Base-by-base conservation (phyloP, 2,329 filamentous ascomycete species). In the Fusarium sp. region DNA sequence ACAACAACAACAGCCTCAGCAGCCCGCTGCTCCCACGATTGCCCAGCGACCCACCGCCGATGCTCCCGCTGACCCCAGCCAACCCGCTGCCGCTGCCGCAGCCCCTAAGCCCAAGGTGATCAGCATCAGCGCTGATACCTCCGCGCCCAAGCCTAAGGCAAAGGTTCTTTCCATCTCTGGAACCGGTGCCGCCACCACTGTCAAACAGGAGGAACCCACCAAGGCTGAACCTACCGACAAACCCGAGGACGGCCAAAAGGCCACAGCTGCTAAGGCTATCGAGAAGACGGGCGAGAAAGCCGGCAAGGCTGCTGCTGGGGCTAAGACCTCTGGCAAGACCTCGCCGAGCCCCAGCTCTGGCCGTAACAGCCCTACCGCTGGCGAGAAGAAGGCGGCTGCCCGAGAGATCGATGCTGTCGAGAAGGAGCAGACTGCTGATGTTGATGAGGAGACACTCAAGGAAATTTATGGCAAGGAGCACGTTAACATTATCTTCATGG, bases 401-500 rank as follows among this genome's bases (percentile, higher is more conserved):
- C 90, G 92, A 67, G 91, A 94, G 66, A 89, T 87, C n/a, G 93
- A 96, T 78, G 89, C 92, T 35, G 92, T 99, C 59, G 87, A 91
- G 65, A 92, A 94, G 80, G 91, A 95, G 75, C 92, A 97, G 78
- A 84, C 87, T 4, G 90, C 90, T 22, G 90, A 92, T 77, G 90
- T 93, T 19, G 87, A 89, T 58, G 83, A 88, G 4, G 85, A 86
- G 25, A 95, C 93, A 0, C 83, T 99, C 63, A 93, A 94, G 79
- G 95, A 98, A 78, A 96, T 99, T 65, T 99, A 96, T 79, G 96
- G 96, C 78, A 97, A 98, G 80, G 94, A 90, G 77, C 88, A 90
- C 73, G 83, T 99, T 75, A 99, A 99, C 81, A 91, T 99, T 73
- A 97, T 98, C 70, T 97, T 98, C 82, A 92, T 98, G 76, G 95